These are phyloP conservation scores for Cenchrus fungigraminus DNA, from an alignment of 176 grass and related monocot genomes.

Conservation along the genomic window DNA sequence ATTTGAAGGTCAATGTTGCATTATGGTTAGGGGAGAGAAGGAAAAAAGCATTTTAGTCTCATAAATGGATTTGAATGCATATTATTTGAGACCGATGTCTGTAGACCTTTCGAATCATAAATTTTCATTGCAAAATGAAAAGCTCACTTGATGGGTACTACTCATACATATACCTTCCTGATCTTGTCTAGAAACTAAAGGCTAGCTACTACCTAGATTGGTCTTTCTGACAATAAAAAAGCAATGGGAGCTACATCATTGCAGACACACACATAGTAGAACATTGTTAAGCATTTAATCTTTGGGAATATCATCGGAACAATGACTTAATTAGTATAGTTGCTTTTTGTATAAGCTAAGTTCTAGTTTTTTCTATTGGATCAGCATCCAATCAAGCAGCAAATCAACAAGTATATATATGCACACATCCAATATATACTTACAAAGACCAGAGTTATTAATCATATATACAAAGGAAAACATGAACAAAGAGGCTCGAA, in stretches of 20 bases:
- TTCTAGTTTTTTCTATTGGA: no score
- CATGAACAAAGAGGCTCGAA: no score
- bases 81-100: conserved; percentile 27
- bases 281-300: background rate
- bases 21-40: no score
- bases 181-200: conserved; percentile 26
- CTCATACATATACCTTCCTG: background rate
- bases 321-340: background rate
- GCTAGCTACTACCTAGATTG: conserved; percentile 21
- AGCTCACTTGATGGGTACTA: conserved; percentile 33
- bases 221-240: conserved; percentile 25
- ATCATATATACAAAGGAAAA: no score
- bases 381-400: no score
- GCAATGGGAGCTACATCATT: conserved; percentile 14
- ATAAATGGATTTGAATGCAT: conserved; percentile 28
- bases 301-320: background rate
- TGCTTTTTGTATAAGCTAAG: no score
- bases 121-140: background rate
- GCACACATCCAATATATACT: no score
- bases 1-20: no score
- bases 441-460: no score
- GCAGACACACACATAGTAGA: background rate
- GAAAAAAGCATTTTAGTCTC: no score
- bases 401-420: no score
- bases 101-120: conserved; percentile 26